Conservation (phyloP, 2,329 filamentous ascomycete species). For the Fusarium transvaalense region DNA sequence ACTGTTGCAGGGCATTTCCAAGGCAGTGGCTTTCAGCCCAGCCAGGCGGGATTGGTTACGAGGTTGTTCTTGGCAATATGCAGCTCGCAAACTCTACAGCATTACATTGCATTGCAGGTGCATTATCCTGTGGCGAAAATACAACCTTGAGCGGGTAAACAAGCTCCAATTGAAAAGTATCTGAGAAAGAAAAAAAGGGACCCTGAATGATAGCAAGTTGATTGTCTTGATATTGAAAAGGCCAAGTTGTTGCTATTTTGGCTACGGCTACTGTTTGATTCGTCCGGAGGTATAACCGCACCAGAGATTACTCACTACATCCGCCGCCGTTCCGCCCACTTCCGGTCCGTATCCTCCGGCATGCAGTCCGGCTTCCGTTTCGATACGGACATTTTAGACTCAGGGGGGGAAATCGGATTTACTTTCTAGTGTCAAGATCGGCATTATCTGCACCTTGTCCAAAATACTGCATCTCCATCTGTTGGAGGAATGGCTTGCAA, state of each 20-base stretch:
- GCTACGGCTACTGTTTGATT: slow-evolving; percentile 5
- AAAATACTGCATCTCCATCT: background rate
- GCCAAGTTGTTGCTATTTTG: slow-evolving; percentile 29
- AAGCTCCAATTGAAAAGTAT: slow-evolving; percentile 4
- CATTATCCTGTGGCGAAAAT: slow-evolving; percentile 37
- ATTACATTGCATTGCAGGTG: background rate
- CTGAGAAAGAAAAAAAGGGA: background rate
- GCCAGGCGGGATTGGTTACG: slow-evolving; percentile 35
- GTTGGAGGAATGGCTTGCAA: slow-evolving; percentile 14
- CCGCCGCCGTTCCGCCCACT: slow-evolving; percentile 13
- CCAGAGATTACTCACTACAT: slow-evolving; percentile 15
- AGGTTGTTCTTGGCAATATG: slow-evolving; percentile 34
- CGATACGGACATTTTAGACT: slow-evolving; percentile 6
- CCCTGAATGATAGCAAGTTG: slow-evolving; percentile 6
- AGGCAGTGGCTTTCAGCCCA: slow-evolving; percentile 30
- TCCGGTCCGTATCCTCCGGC: slow-evolving; percentile 20
- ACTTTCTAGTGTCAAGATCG: slow-evolving; percentile 18
- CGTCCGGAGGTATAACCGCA: slow-evolving; percentile 17
- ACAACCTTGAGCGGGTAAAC: slow-evolving; percentile 31
- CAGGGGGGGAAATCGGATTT: slow-evolving; percentile 20
- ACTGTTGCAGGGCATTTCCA: slow-evolving; percentile 4
- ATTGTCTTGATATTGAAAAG: background rate
- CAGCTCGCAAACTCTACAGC: slow-evolving; percentile 37
- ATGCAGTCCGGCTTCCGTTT: slow-evolving; percentile 38
- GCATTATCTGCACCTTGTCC: background rate